Evolutionary conservation across 495 filamentous ascomycete species (phyloP), one percentile per base, ranked within the genome.

Genomic region (Tuber microsphaerosporum): DNA sequence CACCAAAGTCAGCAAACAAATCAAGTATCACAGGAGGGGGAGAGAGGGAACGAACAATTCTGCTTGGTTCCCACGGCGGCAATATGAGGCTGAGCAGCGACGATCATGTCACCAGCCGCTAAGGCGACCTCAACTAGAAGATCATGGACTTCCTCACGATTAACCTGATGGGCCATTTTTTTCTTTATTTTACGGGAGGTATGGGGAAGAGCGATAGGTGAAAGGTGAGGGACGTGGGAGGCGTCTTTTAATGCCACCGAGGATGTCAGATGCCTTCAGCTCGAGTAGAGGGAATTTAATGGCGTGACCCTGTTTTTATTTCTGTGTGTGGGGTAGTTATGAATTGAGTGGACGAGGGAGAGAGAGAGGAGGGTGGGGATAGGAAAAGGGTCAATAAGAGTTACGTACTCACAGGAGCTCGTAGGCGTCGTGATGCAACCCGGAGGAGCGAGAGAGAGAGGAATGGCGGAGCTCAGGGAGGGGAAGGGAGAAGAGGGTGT

Each of bases 121-220:
- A 88, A 84, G 80, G 94, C 94, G 69, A 97, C 83, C 72, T 85
- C 84, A 76, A 96, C 85, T 51, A 97, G 88, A 48, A 89, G 88
- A 81, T 96, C 92, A 79, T 93, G 93, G 74, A 97, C 91, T 41
- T 93, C 89, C 80, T 92, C 87, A 71, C 97, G 87, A 81, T 97
- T 87, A 79, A 89, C 77, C 77, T 86, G 84, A 42, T 82, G 69
- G 71, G 81, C 80, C 81, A 82, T 82, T 46, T 82, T 82, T 82
- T 56, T 73, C 6, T 26, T 77, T 39, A 77, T 82, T 48, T 75
- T 76, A 20, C 69, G 69, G n/a, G 76, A 3, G 2, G 75, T 65
- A 34, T 7, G 12, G 12, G 56, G 56, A 34, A 34, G 14, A 7
- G 56, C 6, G 56, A 31, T 65, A 26, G 14, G 14, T 65, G 26